Base-by-base conservation (phyloP, 2,329 filamentous ascomycete species). In the Phyllosticta citrichinensis region DNA sequence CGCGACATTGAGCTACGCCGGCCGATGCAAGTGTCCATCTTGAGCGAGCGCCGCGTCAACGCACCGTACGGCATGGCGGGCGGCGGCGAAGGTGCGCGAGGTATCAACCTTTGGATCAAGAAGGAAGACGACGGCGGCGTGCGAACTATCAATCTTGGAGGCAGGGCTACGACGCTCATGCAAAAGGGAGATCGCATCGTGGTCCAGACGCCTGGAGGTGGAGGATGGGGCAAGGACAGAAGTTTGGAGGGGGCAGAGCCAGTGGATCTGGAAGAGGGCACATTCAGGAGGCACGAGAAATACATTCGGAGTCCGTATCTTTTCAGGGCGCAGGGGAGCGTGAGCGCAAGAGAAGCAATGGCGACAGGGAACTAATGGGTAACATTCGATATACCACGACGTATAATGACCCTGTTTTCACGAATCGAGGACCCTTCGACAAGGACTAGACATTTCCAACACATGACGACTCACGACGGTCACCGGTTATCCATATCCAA, bases 131-230 rank as follows among this genome's bases (percentile, higher is more conserved):
- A 82, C 64, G 80, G 68, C 77, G 75, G 77, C 62, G 77, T 86
- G 70, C 77, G 86, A 40, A 77, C 80, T 56, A 86, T 92, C 68
- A 91, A 89, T 67, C 70, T 92, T 50, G 88, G 88, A 0, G 87
- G 84, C 1, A 92, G 92, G 79, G 92, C 92, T 66, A 90, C 85
- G 22, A 88, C 88, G 14, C 80, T 81, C 14, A 91, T 93, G 87
- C 79, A 84, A 68, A 78, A 84, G 1, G 89, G 89, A 0, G 89
- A 94, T 69, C 78, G 88, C 8, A 91, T 93, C 68, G 87, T 93
- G 60, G 79, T 94, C 19, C 80, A 81, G 65, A 93, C 89, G 5
- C 89, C 89, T 2, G 89, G 89, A 30, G 89, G 89, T 58, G 89
- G 89, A 51, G 89, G 86, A 0, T 93, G 88, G 87, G 88, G 88